Conservation (phyloP, 139 green algal species). For the Chlorella sp. region DNA sequence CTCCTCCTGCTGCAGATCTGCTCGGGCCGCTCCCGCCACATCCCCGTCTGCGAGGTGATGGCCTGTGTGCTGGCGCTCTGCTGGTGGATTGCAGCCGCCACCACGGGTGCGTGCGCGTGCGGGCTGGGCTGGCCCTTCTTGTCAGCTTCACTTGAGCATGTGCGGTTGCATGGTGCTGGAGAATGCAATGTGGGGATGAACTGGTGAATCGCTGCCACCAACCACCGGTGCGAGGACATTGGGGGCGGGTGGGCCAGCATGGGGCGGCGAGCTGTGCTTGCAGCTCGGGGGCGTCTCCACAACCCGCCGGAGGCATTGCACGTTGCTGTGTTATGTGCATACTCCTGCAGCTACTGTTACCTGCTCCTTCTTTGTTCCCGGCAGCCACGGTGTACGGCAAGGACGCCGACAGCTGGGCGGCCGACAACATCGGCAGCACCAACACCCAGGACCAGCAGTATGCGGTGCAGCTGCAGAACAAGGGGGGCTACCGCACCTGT, state of each 20-base stretch:
- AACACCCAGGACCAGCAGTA: neutral
- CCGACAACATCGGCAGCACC: neutral
- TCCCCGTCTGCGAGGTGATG: constrained; percentile 18
- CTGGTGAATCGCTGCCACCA: no score
- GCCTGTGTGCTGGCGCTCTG: neutral
- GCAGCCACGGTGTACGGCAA: constrained; percentile 20
- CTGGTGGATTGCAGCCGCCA: constrained; percentile 17
- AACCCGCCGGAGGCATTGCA: no score
- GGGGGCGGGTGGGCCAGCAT: no score
- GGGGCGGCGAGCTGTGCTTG: no score
- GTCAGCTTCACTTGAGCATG: no score
- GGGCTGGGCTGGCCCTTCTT: no score
- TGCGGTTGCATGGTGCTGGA: no score
- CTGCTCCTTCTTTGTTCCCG: neutral
- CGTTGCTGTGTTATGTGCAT: no score
- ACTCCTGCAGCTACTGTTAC: no score
- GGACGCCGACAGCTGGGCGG: constrained; percentile 3
- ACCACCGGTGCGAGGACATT: no score
- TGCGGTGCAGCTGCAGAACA: neutral
- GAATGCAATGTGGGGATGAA: no score
- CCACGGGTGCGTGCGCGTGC: neutral
- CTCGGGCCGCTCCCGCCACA: constrained; percentile 21
- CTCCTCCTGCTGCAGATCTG: neutral
- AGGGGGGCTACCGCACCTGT: constrained; percentile 19
- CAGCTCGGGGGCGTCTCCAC: no score